Evolutionary conservation across 257 asterid genomes (phyloP).

Genomic region (Plantago major): DNA sequence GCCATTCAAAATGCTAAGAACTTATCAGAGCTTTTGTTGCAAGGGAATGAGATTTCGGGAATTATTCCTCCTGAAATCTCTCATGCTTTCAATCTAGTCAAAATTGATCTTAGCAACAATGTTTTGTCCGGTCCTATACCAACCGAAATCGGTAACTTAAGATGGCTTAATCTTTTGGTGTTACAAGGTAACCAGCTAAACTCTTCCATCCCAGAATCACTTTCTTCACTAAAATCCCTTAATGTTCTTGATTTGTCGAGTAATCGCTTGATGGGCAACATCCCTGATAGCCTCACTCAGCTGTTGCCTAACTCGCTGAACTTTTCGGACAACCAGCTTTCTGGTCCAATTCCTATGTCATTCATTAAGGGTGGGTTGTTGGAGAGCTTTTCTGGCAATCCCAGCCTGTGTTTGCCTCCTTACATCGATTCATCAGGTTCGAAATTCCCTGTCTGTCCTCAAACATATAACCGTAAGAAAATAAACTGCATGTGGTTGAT

Average conservation of each 20-base stretch:
- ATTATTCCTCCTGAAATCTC: slow-evolving; percentile 64
- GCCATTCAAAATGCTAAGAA: slow-evolving; percentile 51
- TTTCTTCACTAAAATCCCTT: slow-evolving; percentile 48
- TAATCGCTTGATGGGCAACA: slow-evolving; percentile 48
- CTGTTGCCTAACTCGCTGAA: slow-evolving; percentile 73
- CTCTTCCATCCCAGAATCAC: slow-evolving; percentile 69
- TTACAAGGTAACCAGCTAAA: slow-evolving; percentile 58
- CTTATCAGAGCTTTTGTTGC: slow-evolving; percentile 76
- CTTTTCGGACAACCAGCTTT: slow-evolving; percentile 67
- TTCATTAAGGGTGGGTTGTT: slow-evolving; percentile 61
- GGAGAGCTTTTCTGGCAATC: slow-evolving; percentile 72
- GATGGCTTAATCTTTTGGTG: slow-evolving; percentile 53
- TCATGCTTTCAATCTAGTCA: slow-evolving; percentile 51
- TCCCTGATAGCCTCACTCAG: slow-evolving; percentile 49
- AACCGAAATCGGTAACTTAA: slow-evolving; percentile 53
- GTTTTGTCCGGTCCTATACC: slow-evolving; percentile 72
- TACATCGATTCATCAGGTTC: slow-evolving; percentile 20
- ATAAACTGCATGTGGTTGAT: slow-evolving; percentile 49
- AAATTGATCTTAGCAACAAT: slow-evolving; percentile 73
- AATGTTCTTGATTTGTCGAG: slow-evolving; percentile 78
- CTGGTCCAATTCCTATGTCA: slow-evolving; percentile 68
- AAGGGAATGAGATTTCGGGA: slow-evolving; percentile 71
- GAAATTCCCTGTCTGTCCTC: slow-evolving; percentile 40
- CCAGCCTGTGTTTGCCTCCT: slow-evolving; percentile 52
- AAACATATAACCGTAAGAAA: slow-evolving; percentile 29